phyloP scores from a whole-genome alignment of 2,329 filamentous ascomycete genomes.

The Fusarium ramigenum region DNA sequence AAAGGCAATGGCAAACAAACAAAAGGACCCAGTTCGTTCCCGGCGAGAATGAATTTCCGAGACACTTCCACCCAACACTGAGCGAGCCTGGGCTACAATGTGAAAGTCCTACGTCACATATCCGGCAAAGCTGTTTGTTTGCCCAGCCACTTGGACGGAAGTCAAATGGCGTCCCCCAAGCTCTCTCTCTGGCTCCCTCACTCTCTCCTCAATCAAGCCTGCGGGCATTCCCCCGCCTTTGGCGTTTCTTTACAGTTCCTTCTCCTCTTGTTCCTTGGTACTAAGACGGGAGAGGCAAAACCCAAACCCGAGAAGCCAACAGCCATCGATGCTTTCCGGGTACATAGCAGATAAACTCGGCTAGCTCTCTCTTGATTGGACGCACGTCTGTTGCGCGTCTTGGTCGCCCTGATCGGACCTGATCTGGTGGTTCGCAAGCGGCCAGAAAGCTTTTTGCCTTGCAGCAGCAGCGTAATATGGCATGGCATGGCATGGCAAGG shows the following conservation, averaged over 20 bases:
- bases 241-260: neutral
- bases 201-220: neutral
- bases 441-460: slow-evolving; percentile 16
- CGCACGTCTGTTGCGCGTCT: slow-evolving; percentile 27
- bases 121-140: slow-evolving; percentile 16
- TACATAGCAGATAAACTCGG: neutral
- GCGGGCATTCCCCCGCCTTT: slow-evolving; percentile 4
- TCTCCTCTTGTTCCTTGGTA: neutral
- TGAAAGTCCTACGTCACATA: slow-evolving; percentile 32
- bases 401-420: slow-evolving; percentile 25
- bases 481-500: neutral
- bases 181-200: neutral
- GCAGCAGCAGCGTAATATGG: slow-evolving; percentile 8
- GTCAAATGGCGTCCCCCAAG: neutral
- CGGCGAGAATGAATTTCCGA: slow-evolving; percentile 1
- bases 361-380: slow-evolving; percentile 21
- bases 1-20: neutral
- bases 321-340: slow-evolving; percentile 23
- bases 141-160: slow-evolving; percentile 26
- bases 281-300: slow-evolving; percentile 27
- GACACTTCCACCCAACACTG: slow-evolving; percentile 6
- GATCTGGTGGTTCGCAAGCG: slow-evolving; percentile 24
- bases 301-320: slow-evolving; percentile 10
- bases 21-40: slow-evolving; percentile 3
- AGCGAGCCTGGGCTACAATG: neutral